Percentiles rank a stretch among this genome's conserved stretches.
These are phyloP conservation scores for Melampsora americana DNA, from an alignment of 1,284 basidiomycete species.

Conservation along the genomic window DNA sequence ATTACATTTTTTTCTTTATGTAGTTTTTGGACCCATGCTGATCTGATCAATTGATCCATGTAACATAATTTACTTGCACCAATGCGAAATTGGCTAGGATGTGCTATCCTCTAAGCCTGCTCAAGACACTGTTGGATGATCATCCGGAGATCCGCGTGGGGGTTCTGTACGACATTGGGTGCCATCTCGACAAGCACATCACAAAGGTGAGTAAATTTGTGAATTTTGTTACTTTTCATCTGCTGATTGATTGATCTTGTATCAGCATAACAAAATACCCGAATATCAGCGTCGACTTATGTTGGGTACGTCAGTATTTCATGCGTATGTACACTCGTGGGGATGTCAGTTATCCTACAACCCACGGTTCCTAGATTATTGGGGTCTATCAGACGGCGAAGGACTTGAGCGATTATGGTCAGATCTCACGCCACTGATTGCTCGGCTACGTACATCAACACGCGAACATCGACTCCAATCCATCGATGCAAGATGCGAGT, in stretches of 20 bases:
- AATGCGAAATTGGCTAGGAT: too few species aligned
- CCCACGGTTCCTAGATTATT: not conserved
- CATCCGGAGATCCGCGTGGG: not conserved
- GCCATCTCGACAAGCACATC: constrained; percentile 16
- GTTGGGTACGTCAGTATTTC: constrained; percentile 22
- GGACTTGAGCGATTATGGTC: constrained; percentile 37
- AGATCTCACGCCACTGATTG: not conserved
- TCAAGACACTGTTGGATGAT: not conserved
- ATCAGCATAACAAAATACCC: not conserved
- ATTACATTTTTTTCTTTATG: too few species aligned
- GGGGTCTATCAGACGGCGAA: constrained; percentile 32
- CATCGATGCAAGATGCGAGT: too few species aligned
- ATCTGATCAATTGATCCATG: too few species aligned
- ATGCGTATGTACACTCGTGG: constrained; percentile 43
- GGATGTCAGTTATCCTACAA: constrained; percentile 17
- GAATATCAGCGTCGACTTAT: not conserved
- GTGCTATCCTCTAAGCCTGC: constrained; percentile 4
- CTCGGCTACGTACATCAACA: constrained; percentile 4
- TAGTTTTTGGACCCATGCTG: too few species aligned
- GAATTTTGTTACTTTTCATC: not conserved
- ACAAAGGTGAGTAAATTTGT: constrained; percentile 7
- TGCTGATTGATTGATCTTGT: too few species aligned
- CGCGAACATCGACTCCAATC: not conserved
- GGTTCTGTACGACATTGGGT: constrained; percentile 11
- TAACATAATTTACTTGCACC: too few species aligned